Base-by-base conservation (phyloP, 1,284 basidiomycete genomes). In the Ceratobasidium sp. region DNA sequence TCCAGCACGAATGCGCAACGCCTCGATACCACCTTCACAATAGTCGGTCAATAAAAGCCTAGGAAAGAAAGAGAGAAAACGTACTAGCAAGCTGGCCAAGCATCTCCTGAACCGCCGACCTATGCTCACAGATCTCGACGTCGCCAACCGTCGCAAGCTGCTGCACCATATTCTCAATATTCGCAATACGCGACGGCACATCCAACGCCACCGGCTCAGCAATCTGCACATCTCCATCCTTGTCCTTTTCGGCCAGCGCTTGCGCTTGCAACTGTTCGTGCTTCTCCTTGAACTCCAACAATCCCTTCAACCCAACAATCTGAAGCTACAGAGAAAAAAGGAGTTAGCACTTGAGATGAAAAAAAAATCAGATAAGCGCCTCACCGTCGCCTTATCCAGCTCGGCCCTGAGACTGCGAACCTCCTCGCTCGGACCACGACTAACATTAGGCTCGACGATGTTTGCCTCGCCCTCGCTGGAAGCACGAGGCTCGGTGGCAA, bases 111-210 rank as follows among this genome's bases (percentile, higher is more conserved):
- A 75, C 46, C 60, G 72, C 26, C 10, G 60, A 23, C 55, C 58
- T 46, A 39, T 75, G 72, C 60, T 75, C 60, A 33, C 60, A 49
- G 23, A 75, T 64, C 60, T 75, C 72, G 39, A 60, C 51, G 64
- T 75, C 72, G 6, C 60, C 72, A 12, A 64, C 72, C 13, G 46
- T 39, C n/a, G 72, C 58, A 49, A 75, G 46, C 4, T 75, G 60
- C 44, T 33, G n/a, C 42, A 75, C 44, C 72, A 75, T 75, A 51
- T 64, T 64, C 72, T 75, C 72, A 64, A 75, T 75, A n/a, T 75
- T 75, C 20, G 72, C 72, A 55, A 75, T 75, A n/a, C 58, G 72
- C 40, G 60, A 49, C 23, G 72, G 72, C 13, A 75, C 20, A 28
- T 75, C 72, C 40, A 46, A 40, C 23, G 72, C 46, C 33, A 60